phyloP scores from a whole-genome alignment of 768 basidiomycete species.

The Termitomyces sp. region DNA sequence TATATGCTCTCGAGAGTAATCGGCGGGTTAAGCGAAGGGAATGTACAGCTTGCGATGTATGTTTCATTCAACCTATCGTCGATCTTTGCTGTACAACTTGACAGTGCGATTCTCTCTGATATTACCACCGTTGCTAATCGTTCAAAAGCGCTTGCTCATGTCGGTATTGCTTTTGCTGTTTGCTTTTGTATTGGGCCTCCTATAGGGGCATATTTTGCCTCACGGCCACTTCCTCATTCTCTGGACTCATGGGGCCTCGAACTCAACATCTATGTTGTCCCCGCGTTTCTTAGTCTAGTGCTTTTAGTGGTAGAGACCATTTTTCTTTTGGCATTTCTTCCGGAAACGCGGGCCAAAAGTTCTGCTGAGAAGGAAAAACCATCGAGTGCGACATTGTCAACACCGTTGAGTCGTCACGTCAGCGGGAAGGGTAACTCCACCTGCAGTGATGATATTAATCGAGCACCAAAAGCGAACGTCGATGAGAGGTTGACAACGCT shows the following conservation, averaged over 20 bases:
- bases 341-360: slow-evolving; percentile 74
- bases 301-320: slow-evolving; percentile 77
- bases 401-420: neutral
- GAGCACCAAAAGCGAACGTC: slow-evolving; percentile 28
- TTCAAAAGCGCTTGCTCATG: slow-evolving; percentile 82
- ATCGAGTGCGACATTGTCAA: slow-evolving; percentile 14
- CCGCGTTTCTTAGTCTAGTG: slow-evolving; percentile 80
- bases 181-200: slow-evolving; percentile 93
- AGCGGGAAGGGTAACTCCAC: neutral
- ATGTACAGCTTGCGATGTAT: slow-evolving; percentile 94
- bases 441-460: slow-evolving; percentile 22
- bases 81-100: neutral
- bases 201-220: slow-evolving; percentile 94
- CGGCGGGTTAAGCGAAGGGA: slow-evolving; percentile 94
- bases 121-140: slow-evolving; percentile 78
- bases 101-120: slow-evolving; percentile 90
- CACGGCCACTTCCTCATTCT: slow-evolving; percentile 68
- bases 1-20: slow-evolving; percentile 89
- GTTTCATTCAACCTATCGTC: slow-evolving; percentile 25
- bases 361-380: slow-evolving; percentile 17
- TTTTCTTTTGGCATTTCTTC: slow-evolving; percentile 72
- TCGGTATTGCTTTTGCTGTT: slow-evolving; percentile 95
- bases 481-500: slow-evolving; percentile 58
- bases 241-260: slow-evolving; percentile 54
- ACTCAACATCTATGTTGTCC: slow-evolving; percentile 87